phyloP scores from a whole-genome alignment of 73 alveolate species.

The Urostyla sp. region DNA sequence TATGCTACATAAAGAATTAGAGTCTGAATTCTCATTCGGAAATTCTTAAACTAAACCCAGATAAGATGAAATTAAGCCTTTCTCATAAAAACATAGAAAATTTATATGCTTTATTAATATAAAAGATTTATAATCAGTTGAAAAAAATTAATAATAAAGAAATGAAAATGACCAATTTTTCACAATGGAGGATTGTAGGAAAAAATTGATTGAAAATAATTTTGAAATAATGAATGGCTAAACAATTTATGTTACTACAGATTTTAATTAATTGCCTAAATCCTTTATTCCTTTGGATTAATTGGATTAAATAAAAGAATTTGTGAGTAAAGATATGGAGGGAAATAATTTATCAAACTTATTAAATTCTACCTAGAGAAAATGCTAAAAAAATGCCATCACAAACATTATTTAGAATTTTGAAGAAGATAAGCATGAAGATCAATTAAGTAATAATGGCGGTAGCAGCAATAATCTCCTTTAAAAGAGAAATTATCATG shows the following conservation, averaged over 20 bases:
- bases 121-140: background rate
- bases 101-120: constrained; percentile 25
- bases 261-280: background rate
- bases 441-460: no score
- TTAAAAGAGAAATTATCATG: no score
- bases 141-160: background rate
- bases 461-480: no score
- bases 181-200: background rate
- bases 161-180: background rate
- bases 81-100: background rate
- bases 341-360: background rate
- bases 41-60: constrained; percentile 1
- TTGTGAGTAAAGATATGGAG: constrained; percentile 3
- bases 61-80: background rate
- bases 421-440: constrained; percentile 16
- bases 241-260: constrained; percentile 15
- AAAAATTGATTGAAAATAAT: constrained; percentile 18
- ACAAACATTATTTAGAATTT: background rate
- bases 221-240: constrained; percentile 26
- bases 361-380: background rate
- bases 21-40: constrained; percentile 26
- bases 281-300: background rate
- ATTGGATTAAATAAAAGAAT: background rate
- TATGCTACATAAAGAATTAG: constrained; percentile 12
- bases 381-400: background rate